Evolutionary conservation across 495 filamentous ascomycete genomes (phyloP).

Genomic region (Stereocaulon alpinum): DNA sequence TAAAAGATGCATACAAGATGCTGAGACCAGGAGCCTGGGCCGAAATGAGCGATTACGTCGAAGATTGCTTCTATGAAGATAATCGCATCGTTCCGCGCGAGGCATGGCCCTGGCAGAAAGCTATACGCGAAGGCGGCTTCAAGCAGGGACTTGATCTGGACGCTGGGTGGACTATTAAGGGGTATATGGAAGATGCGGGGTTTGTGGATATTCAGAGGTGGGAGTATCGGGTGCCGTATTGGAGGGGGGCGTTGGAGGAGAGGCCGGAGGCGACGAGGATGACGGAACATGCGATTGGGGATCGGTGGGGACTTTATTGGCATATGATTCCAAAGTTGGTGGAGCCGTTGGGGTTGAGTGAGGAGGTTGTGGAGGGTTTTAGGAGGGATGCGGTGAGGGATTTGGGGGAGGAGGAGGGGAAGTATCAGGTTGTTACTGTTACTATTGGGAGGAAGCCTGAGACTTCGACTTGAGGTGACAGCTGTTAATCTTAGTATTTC

Average conservation of each 20-base stretch:
- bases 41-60: conserved; percentile 19
- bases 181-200: conserved; percentile 26
- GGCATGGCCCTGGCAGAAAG: conserved; percentile 13
- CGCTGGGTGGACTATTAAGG: neutral
- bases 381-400: conserved; percentile 21
- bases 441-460: conserved; percentile 6
- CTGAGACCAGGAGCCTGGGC: conserved; percentile 20
- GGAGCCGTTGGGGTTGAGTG: neutral
- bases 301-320: neutral
- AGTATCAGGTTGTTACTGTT: neutral
- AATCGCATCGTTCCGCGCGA: neutral
- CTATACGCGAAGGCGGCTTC: neutral
- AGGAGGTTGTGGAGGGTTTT: neutral
- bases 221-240: conserved; percentile 74
- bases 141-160: conserved; percentile 4
- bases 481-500: too few relatives aligned
- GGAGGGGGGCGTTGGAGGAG: conserved; percentile 48
- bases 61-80: conserved; percentile 12
- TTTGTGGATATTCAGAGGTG: conserved; percentile 63
- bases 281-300: neutral
- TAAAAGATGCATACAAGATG: neutral
- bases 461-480: neutral
- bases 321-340: neutral
- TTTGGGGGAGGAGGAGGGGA: conserved; percentile 4
- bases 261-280: conserved; percentile 60